Base-by-base conservation (phyloP, 441 rosid species). In the Corymbia citriodora region DNA sequence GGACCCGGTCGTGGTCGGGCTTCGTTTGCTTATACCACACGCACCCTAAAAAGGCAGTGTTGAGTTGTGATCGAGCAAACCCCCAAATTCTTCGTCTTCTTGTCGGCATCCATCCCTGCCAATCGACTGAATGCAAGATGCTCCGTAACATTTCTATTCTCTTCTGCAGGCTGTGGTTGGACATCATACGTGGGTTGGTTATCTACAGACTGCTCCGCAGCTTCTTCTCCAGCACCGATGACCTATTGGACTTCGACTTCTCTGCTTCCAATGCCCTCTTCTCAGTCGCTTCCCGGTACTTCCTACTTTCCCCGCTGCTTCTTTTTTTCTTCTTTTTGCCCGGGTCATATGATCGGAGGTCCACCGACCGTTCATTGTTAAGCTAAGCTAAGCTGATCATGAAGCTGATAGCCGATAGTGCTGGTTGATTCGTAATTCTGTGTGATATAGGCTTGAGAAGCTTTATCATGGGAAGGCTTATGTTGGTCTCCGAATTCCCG, bases 401-500 rank as follows among this genome's bases (percentile, higher is more conserved):
- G 55, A 36, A 79, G 68, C 36, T 33, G 74, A 53, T 31, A 15
- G 11, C 87, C 23, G 87, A 21, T 14, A 29, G 88, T 55, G 68
- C 48, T 54, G 59, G 61, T 90, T 83, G 85, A 87, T 88, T 50
- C 85, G 82, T 29, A 17, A 89, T n/a, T 74, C 21, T 89, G 87
- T 68, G 50, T 87, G 86, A 33, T 49, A 33, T 40, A 97, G 99
- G 88, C 93, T 98, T 49, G 98, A 97, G 90, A 97, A 96, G 95
- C 95, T 97, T 86, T 94, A 96, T 90, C 95, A 95, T 89, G 99
- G 99, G 63, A 98, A 96, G 83, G 95, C 93, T 23, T 96, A 96
- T 72, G 94, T 94, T 15, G 99, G 99, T 40, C 99, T 98, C 89
- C 97, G 95, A 45, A 95, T 98, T 93, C 99, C 99, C 6, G 99